Base-by-base conservation (phyloP, 148 eudicot species). In the Rhododendron ferrugineum region DNA sequence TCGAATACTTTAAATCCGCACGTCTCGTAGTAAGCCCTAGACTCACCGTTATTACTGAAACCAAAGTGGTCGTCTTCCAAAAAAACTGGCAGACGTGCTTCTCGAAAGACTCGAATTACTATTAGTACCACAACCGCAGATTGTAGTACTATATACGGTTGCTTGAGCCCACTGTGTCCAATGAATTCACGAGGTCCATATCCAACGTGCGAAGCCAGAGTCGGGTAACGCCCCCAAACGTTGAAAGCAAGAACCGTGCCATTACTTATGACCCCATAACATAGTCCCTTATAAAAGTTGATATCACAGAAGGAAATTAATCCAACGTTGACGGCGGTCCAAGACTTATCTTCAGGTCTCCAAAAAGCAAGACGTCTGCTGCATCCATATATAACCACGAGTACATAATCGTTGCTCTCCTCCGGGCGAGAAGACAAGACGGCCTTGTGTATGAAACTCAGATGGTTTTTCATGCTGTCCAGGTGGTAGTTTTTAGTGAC, bases 361-460 rank as follows among this genome's bases (percentile, higher is more conserved):
- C 56, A 80, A 15, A 80, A 50, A 4, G 34, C 64, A 34, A 80
- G 22, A 0, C 22, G 60, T 54, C 60, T 54, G 60, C 0, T 18
- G 60, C 0, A 1, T 30, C 13, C 40, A 42, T 78, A 28, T 10
- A n/a, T 22, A 46, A 46, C 81, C 36, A 46, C 15, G 7, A 78
- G 28, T 9, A 42, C 56, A n/a, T 78, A 78, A 13, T 78, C 56
- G 11, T 5, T 14, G 15, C 14, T 14, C 13, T 78, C 56, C n/a
- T 78, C 8, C 7, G 86, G 83, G 11, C 36, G 14, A 20, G 83
- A 16, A 7, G 83, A 85, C 62, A 85, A 79, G 11, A 79, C 78
- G 0, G 56, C 83, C 83, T 85, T 85, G 2, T 30, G 36, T 26
- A 85, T 32, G 64, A 26, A 18, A 18, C 6, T 3, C 60, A 54